Conservation (phyloP, 352 stramenopile species). For the Pythium guiyangense region DNA sequence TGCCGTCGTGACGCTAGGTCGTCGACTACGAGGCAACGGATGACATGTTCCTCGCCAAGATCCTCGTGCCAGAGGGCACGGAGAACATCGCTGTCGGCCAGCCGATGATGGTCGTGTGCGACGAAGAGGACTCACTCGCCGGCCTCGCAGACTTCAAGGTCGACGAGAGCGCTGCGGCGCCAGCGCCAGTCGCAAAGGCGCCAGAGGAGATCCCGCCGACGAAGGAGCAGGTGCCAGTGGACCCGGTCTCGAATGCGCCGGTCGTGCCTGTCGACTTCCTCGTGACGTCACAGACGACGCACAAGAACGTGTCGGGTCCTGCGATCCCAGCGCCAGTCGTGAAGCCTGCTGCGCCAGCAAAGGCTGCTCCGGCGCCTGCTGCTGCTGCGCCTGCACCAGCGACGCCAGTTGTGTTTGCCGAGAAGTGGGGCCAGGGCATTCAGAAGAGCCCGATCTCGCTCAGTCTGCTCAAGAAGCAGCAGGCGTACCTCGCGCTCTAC, state of each 20-base stretch:
- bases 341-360: conserved; percentile 15
- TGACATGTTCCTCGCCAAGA: conserved; percentile 95
- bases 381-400: conserved; percentile 18
- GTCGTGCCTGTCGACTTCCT: conserved; percentile 58
- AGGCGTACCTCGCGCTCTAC: conserved; percentile 80
- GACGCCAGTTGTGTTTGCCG: conserved; percentile 31
- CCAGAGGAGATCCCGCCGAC: conserved; percentile 58
- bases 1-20: conserved; percentile 24
- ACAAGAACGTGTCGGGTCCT: conserved; percentile 29
- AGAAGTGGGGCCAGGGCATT: conserved; percentile 77
- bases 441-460: conserved; percentile 80
- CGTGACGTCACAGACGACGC: conserved; percentile 12
- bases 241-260: conserved; percentile 36
- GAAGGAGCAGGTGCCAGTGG: conserved; percentile 62
- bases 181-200: conserved; percentile 33
- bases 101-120: conserved; percentile 95
- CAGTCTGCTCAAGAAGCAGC: conserved; percentile 82
- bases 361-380: conserved; percentile 11
- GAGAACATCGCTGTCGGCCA: conserved; percentile 90
- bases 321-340: conserved; percentile 26
- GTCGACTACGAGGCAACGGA: conserved; percentile 99
- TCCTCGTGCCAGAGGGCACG: conserved; percentile 89
- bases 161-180: conserved; percentile 32
- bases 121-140: conserved; percentile 77
- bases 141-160: conserved; percentile 78